A percentile compares a stretch with the other conserved stretches of the same genome.
Evolutionary conservation across 2,329 filamentous ascomycete genomes (phyloP).

Genomic region (Orbilia brochopaga): DNA sequence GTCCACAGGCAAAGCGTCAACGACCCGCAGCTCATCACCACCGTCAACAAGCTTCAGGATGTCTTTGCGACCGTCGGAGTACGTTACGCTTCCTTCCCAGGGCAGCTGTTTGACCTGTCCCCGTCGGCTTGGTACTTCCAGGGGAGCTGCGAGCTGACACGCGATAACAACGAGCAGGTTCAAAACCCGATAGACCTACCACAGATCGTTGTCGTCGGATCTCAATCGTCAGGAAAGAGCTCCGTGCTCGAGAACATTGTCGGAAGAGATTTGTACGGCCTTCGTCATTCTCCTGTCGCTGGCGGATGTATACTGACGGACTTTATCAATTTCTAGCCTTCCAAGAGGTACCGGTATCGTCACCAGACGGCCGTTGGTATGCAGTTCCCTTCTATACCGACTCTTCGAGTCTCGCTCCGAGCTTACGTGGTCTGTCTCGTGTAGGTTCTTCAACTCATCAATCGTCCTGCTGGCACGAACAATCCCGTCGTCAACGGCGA

Average conservation of each 20-base stretch:
- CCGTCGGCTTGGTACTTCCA: slow-evolving; percentile 7
- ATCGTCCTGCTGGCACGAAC: slow-evolving; percentile 68
- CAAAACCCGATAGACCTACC: slow-evolving; percentile 99
- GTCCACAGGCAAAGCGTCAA: slow-evolving; percentile 71
- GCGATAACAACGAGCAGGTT: slow-evolving; percentile 64
- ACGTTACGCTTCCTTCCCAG: slow-evolving; percentile 57
- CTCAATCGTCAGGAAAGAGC: slow-evolving; percentile 98
- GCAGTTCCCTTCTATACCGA: background rate
- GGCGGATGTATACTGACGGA: slow-evolving; percentile 54
- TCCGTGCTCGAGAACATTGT: slow-evolving; percentile 99
- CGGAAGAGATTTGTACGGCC: slow-evolving; percentile 93
- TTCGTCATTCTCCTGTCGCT: slow-evolving; percentile 39
- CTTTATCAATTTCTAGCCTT: slow-evolving; percentile 66
- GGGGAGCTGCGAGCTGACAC: slow-evolving; percentile 27
- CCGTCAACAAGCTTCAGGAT: slow-evolving; percentile 99
- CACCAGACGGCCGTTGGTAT: slow-evolving; percentile 83
- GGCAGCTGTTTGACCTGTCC: slow-evolving; percentile 15
- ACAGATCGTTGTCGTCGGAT: slow-evolving; percentile 97
- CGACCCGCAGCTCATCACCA: slow-evolving; percentile 72
- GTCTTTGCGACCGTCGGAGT: slow-evolving; percentile 96
- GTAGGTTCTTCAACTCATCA: slow-evolving; percentile 87
- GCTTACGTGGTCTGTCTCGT: slow-evolving; percentile 20
- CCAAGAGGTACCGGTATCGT: slow-evolving; percentile 98
- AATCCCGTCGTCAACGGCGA: slow-evolving; percentile 66
- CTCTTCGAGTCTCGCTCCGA: background rate